Evolutionary conservation across 306 rosid species (phyloP), one percentile per base, ranked within the genome.

Genomic region (Abrus precatorius): DNA sequence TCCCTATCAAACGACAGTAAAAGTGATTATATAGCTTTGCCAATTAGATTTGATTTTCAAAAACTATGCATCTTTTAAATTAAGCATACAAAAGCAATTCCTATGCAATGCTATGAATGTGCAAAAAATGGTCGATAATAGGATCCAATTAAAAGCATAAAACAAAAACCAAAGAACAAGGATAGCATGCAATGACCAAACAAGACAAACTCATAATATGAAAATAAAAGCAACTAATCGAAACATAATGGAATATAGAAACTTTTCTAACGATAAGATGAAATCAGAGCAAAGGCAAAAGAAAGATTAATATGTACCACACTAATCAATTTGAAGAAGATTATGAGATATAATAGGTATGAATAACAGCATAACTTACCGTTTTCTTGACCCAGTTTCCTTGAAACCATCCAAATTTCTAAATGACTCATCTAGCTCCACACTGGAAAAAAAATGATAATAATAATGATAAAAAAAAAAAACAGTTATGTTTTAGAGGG

Each of bases 381-480:
- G 85, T 83, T 91, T 91, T 63, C 80, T 84, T 54, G 83, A 89
- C 44, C 89, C 86, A 38, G 64, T 60, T 84, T 94, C 92, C 80
- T 76, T 88, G 14, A 79, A 64, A 47, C 45, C 81, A 32, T 86
- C 90, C 6, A 82, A 69, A 71, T 75, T 78, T 33, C 73, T 84
- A 62, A 41, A 62, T 0, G 88, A 69, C 12, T 82, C 90, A 79
- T 90, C 91, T 45, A 86, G 81, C 54, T 92, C 94, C 81, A 57
- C 72, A 38, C 98, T 94, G 89, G 2, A 59, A 49, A 78, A 54
- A 20, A 20, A 20, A 20, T 20, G 20, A 20, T 20, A 20, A 20
- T 20, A 20, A 20, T 20, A 20, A 20, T 20, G 20, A 67, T 74
- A 72, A 73, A 7, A 20, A 36, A 53, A 45, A 5, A 14, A 55